A percentile compares a stretch with the other conserved stretches of the same genome.
Conservation (phyloP, 257 asterid genomes). For the Solanum rostratum region DNA sequence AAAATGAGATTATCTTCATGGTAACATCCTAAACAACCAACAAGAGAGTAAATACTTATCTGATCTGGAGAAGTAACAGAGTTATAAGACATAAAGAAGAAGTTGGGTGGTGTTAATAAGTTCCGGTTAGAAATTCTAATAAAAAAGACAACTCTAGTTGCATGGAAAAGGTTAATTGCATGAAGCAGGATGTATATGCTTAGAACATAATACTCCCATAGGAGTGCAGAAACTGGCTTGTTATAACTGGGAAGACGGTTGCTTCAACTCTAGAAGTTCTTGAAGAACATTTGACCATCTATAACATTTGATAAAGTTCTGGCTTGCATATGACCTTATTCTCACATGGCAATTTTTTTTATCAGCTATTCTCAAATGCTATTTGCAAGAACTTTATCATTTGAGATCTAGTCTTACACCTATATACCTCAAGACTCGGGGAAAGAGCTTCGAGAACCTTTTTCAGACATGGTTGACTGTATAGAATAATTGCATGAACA, state of each 20-base stretch:
- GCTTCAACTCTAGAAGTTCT: not conserved
- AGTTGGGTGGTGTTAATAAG: not conserved
- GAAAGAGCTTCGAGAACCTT: not conserved
- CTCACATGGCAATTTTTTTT: not conserved
- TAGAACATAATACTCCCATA: not conserved
- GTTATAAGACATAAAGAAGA: not conserved
- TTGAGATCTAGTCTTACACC: not conserved
- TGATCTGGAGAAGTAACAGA: not conserved
- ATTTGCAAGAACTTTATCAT: not conserved
- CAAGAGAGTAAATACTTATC: not conserved
- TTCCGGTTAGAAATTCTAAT: not conserved
- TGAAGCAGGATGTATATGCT: not conserved
- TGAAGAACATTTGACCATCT: not conserved
- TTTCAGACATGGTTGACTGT: not conserved
- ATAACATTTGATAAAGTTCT: no score
- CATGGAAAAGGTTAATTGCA: not conserved
- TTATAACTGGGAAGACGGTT: not conserved
- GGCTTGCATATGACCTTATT: no score
- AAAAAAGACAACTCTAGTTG: not conserved
- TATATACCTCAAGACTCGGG: not conserved
- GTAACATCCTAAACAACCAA: constrained; percentile 48
- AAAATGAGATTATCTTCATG: constrained; percentile 50
- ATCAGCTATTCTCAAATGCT: not conserved
- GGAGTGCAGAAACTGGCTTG: not conserved
- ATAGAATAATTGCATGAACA: not conserved